Evolutionary conservation across 805 yeast species (phyloP), one percentile per base, ranked within the genome.

Genomic region (Ogataea thermomethanolica): DNA sequence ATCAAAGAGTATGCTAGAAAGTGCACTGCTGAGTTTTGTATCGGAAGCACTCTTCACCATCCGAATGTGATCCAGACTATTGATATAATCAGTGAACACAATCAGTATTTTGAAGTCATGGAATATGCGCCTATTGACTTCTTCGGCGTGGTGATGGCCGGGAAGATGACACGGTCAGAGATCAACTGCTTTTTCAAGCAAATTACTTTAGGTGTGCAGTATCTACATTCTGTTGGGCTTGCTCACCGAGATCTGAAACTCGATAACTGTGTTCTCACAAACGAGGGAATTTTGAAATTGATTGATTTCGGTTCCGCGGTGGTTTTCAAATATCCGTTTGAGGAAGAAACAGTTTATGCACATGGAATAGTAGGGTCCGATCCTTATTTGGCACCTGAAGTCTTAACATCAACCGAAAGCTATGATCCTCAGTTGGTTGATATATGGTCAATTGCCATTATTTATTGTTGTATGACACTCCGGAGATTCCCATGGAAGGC

Each of bases 401-500:
- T 84, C 12, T 66, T 82, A 38, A 57, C 66, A 11, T 58, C 69
- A 3, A 66, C 73, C 2, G 72, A 73, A 23, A 66, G 69, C 37
- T 85, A 84, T 57, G 88, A 85, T 59, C 90, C 95, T 8, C 80
- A 79, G 57, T 76, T 77, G 26, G 89, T 83, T 22, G 95, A 85
- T 63, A 73, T 85, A 24, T 85, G 95, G 95, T 84, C 93, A 5
- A 69, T 84, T 33, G 95, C 87, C 14, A 85, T 85, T 25, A 85
- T 85, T 21, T 85, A 81, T 56, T 85, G 95, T 62, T 85, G 95
- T 64, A 84, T 85, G 91, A 82, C 87, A 49, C 67, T 85, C 45
- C 81, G 84, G 62, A 73, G 90, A 56, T 85, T 85, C 58, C 95
- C 95, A 2, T 85, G 95, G 95, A 85, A 84, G 59, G 84, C 81